Evolutionary conservation across 106 monocot species (phyloP), one percentile per base, ranked within the genome.

Genomic region (Phalaenopsis aphrodite): DNA sequence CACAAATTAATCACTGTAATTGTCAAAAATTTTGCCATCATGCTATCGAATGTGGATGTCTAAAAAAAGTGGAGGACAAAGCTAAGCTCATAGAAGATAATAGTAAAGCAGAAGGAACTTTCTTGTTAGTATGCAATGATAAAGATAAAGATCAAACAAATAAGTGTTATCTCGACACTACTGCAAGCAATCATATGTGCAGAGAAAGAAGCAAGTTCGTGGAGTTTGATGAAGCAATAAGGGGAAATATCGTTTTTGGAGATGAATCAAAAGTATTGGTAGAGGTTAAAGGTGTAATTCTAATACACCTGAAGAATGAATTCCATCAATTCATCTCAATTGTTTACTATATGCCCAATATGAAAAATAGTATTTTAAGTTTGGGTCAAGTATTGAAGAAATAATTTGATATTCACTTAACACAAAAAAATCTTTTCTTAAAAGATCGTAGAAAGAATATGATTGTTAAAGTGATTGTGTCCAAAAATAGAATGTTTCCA

Each of bases 281-380:
- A 3, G 21, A 78, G 24, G 78, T 46, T 49, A 16, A 5, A 19
- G 71, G 78, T 24, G 56, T 72, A 41, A 72, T 83, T 78, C 18
- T 73, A 55, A 52, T 78, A 4, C 16, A 56, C 3, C 38, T 78
- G 19, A 83, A 75, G 36, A 48, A 49, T 15, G 69, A 37, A 41
- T 3, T 0, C 11, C n/a, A 19, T 7, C 55, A 78, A 37, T 15
- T 10, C 12, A 56, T 72, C 8, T 12, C 55, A 9, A 43, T 55
- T 78, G 49, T 67, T 1, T 78, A 45, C 16, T 69, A 41, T 56
- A 19, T 83, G 66, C 68, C n/a, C 4, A 78, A 41, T 9, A 46
- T 83, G 4, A 78, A 78, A 21, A 49, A 83, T 47, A 83, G 72
- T 78, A 77, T 83, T 78, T 41, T 83, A 1, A 83, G 69, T 78